Evolutionary conservation across 2,329 filamentous ascomycete species (phyloP).

Genomic region (Zopfia rhizophila): DNA sequence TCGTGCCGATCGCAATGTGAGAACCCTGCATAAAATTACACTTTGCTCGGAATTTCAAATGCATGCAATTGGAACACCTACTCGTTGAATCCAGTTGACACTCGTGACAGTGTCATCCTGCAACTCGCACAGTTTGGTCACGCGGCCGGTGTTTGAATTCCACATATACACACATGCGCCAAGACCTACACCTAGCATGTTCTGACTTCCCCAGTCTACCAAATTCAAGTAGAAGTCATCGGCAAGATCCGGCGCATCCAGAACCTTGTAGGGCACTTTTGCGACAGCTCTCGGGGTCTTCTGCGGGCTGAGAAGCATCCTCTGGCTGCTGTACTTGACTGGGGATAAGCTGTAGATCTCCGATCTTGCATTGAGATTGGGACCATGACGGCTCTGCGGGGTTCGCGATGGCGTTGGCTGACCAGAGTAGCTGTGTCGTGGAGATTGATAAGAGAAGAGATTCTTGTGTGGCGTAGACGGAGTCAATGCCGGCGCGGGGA

Average conservation of each 20-base stretch:
- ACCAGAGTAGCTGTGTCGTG: slow-evolving; percentile 70
- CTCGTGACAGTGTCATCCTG: slow-evolving; percentile 95
- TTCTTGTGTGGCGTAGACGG: slow-evolving; percentile 98
- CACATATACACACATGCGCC: slow-evolving; percentile 98
- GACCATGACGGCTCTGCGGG: slow-evolving; percentile 85
- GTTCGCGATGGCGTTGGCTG: slow-evolving; percentile 90
- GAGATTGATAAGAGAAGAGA: slow-evolving; percentile 90
- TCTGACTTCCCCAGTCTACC: slow-evolving; percentile 96
- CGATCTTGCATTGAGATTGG: slow-evolving; percentile 87
- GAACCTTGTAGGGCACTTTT: slow-evolving; percentile 97
- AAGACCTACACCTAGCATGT: slow-evolving; percentile 91
- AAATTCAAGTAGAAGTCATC: slow-evolving; percentile 98
- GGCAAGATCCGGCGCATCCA: slow-evolving; percentile 94
- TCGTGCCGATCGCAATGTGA: slow-evolving; percentile 93
- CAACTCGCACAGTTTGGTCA: slow-evolving; percentile 93
- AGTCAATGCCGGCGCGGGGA: slow-evolving; percentile 79
- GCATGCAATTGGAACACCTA: slow-evolving; percentile 54
- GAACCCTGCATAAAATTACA: slow-evolving; percentile 68
- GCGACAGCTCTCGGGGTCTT: slow-evolving; percentile 90
- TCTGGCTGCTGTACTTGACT: slow-evolving; percentile 90
- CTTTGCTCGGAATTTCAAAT: slow-evolving; percentile 15
- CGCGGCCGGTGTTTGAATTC: slow-evolving; percentile 90
- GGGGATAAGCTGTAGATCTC: slow-evolving; percentile 97
- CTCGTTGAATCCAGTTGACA: slow-evolving; percentile 96
- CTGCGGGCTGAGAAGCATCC: slow-evolving; percentile 89